Conservation (phyloP, 2,329 filamentous ascomycete genomes). For the Graphium sp. region DNA sequence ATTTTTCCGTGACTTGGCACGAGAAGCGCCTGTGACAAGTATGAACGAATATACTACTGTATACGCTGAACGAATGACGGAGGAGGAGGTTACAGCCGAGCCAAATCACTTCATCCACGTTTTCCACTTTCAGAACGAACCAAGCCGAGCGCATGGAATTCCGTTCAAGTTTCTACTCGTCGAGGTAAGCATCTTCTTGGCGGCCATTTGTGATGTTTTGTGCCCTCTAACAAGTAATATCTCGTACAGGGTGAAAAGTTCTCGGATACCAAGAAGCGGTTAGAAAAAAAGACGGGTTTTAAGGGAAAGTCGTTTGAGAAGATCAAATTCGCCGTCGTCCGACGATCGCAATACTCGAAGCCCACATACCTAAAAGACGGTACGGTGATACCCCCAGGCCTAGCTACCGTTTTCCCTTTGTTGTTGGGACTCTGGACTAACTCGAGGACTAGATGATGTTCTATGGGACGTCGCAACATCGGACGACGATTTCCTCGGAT, state of each 20-base stretch:
- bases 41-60: constrained; percentile 76
- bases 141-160: constrained; percentile 66
- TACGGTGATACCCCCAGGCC: no score
- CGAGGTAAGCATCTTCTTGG: constrained; percentile 35
- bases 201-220: neutral
- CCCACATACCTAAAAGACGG: constrained; percentile 77
- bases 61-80: constrained; percentile 65
- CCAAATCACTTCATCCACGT: constrained; percentile 52
- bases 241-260: constrained; percentile 58
- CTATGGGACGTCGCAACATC: constrained; percentile 32
- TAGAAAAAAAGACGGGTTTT: constrained; percentile 82
- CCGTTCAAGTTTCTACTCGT: constrained; percentile 84
- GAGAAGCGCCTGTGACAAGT: constrained; percentile 57
- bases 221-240: neutral
- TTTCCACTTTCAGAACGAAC: constrained; percentile 87
- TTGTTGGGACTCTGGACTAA: constrained; percentile 7
- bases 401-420: constrained; percentile 4
- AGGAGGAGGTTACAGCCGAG: constrained; percentile 47
- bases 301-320: constrained; percentile 98
- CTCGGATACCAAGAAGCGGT: constrained; percentile 80
- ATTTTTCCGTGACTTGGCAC: constrained; percentile 60
- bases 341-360: constrained; percentile 55
- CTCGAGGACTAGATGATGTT: constrained; percentile 30
- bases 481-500: constrained; percentile 45
- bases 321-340: constrained; percentile 83